Base-by-base conservation (phyloP, 208 protist species). In the Spongospora subterranea region DNA sequence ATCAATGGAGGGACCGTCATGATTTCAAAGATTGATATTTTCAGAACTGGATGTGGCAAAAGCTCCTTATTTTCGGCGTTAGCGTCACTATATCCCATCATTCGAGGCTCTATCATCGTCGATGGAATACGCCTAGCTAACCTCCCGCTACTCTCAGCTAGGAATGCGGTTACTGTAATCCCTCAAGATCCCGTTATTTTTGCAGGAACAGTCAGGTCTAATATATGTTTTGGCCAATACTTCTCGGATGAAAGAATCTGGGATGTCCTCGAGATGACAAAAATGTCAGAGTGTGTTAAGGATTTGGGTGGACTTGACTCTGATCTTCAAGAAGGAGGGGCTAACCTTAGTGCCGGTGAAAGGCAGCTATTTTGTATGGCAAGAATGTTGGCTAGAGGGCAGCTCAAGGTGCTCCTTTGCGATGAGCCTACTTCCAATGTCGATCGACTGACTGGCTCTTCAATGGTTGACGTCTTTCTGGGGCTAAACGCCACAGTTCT, bases 41-140 rank as follows among this genome's bases (percentile, higher is more conserved):
- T 65, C 35, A 54, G 91, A 32, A 93, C 90, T 24, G 91, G 91
- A 32, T 92, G 66, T 66, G 91, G 90, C 0, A 93, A 93, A 89
- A 46, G n/a, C n/a, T 92, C 90, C 29, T 43, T 92, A 0, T 6
- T 92, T 29, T 35, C 89, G 17, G 71, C 64, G 0, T 43, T 93
- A 38, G 11, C 39, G 24, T 77, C 90, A n/a, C 89, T 93, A 24
- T 91, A 92, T 88, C 90, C 89, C 0, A 92, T 92, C 17, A 45
- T 17, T 60, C 29, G 45, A 6, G 90, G 90, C 0, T 43, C 90
- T 0, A 64, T 92, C 6, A 13, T 41, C 0, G 20, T 92, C 71
- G 90, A 92, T 66, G 90, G 76, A n/a, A 40, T 90, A 32, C 6
- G 89, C 46, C 11, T 91, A 32, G 77, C 6, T 53, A 46, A 39